Evolutionary conservation across 2,329 filamentous ascomycete species (phyloP), one percentile per base, ranked within the genome.

Genomic region (Ophiostoma novo-ulmi): DNA sequence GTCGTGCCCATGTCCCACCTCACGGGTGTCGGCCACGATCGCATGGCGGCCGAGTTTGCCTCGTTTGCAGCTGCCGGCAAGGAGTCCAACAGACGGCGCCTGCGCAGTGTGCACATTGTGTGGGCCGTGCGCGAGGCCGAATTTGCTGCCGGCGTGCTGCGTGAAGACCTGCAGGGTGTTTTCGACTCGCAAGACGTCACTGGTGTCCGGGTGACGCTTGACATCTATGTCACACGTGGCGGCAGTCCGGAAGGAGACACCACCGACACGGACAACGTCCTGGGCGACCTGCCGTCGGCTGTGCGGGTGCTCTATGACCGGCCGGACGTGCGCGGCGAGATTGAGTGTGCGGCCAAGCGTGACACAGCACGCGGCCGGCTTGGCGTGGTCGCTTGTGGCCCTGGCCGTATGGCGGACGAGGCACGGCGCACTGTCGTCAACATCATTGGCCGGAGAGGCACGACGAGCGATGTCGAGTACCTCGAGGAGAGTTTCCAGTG

Each of bases 291-390:
- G 4, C 38, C 70, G 69, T 74, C 75, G 13, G 31, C 1, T 69
- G 75, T 77, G 2, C 70, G 72, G 6, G 31, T 78, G 26, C 63
- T 75, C 8, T 65, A 72, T 38, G 71, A 41, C 55, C 70, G 74
- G 3, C 74, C 74, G 4, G 74, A 74, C 39, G 69, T 74, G 11
- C 71, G 74, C 0, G 74, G 72, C 11, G 77, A 81, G 36, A 76
- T 83, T 6, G 71, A 72, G 20, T 39, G 41, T 3, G 74, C 75
- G 0, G 75, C 78, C 0, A 76, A 74, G 1, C 74, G 73, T 3
- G 71, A 74, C 0, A 75, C 74, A 0, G 72, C n/a, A 14, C 55
- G 63, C 22, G 44, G 70, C n/a, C 70, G 71, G 1, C 68, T 75
- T 20, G 74, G 73, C 13, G 72, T 75, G 17, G 68, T 75, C 2